Base-by-base conservation (phyloP, 805 yeast species). In the Sugiyamaella valdiviana region DNA sequence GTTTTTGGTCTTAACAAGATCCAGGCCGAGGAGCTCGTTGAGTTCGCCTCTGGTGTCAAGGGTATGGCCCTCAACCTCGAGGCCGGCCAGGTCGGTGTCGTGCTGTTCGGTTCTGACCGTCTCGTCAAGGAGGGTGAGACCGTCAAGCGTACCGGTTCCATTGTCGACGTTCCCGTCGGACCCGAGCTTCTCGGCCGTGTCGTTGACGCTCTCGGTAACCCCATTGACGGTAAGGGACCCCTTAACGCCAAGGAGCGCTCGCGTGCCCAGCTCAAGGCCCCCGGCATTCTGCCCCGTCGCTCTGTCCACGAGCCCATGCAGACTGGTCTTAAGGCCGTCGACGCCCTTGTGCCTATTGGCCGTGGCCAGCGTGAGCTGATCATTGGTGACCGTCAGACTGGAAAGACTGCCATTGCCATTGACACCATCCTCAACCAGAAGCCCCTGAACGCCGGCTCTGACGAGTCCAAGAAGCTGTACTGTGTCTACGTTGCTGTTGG, bases 321-420 rank as follows among this genome's bases (percentile, higher is more conserved):
- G 80, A 91, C 99, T 67, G 99, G 99, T 84, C 84, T 93, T 71
- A 93, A 93, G 81, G 83, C 97, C 57, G 96, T 93, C 64, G 99
- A 93, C 72, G 91, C 99, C 71, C 83, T 93, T 68, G 99, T 93
- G 75, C 99, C 99, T 75, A 76, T 93, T 66, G 99, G 99, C 72
- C 93, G 99, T 85, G 99, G 99, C 75, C 99, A 93, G 80, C 93
- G 99, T 87, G 99, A 93, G 82, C 80, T 93, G 85, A 91, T 91
- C 69, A 91, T 91, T 72, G 99, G 99, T 84, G 99, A 91, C 77
- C 91, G 99, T 82, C 99, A 93, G 81, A 93, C 99, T 68, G 99
- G 99, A 85, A 93, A 93, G 82, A 93, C 99, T 70, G 96, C 98
- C 60, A 96, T 93, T 66, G 99, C 98, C 65, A 74, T 93, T 64